Base-by-base conservation (phyloP, 768 basidiomycete genomes). In the Leccinum obscurum region DNA sequence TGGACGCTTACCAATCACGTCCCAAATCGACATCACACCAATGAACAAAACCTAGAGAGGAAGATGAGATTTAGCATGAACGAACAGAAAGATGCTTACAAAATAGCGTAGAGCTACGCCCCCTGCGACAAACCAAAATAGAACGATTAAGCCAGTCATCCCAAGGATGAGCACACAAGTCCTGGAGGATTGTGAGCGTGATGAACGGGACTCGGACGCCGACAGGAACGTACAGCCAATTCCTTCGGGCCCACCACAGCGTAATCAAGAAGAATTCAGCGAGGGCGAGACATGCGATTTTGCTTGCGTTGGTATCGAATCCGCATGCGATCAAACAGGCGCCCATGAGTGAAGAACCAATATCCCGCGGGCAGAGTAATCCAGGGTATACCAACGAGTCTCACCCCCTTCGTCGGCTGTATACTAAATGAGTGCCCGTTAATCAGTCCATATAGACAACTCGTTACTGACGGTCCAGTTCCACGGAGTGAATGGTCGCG, bases 61-160 rank as follows among this genome's bases (percentile, higher is more conserved):
- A n/a, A n/a, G n/a, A n/a, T n/a, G n/a, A n/a, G n/a, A n/a, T n/a
- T n/a, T n/a, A n/a, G n/a, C n/a, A n/a, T n/a, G n/a, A n/a, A n/a
- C n/a, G n/a, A n/a, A n/a, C n/a, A n/a, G n/a, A n/a, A n/a, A n/a
- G n/a, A n/a, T n/a, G n/a, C n/a, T n/a, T n/a, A n/a, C n/a, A n/a
- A n/a, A n/a, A n/a, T n/a, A n/a, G n/a, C n/a, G n/a, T n/a, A n/a
- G n/a, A n/a, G n/a, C n/a, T n/a, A n/a, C n/a, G n/a, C n/a, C n/a
- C n/a, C n/a, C n/a, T n/a, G 70, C 86, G 15, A 92, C 85, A 70
- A 95, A 92, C 91, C 93, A 94, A 71, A 91, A 93, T 1, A 92
- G 64, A 13, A 93, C 77, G 61, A 92, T 88, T 6, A 95, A 73
- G 2, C 87, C 92, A 4, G 85, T 79, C 87, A 95, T 92, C 20